Evolutionary conservation across 805 yeast species (phyloP).

Genomic region (Jamesozyma hellenica): DNA sequence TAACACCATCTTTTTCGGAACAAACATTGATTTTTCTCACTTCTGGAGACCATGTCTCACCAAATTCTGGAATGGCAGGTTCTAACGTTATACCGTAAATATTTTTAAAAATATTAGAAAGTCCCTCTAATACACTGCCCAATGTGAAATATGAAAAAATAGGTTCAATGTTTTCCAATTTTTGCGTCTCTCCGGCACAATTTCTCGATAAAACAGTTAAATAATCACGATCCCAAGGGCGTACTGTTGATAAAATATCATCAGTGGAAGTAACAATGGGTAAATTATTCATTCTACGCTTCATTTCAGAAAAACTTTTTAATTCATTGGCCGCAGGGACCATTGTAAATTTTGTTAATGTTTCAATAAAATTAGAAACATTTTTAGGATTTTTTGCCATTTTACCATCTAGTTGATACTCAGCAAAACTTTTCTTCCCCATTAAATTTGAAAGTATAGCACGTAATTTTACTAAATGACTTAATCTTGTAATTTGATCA

Average conservation of each 20-base stretch:
- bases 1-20: slow-evolving; percentile 48
- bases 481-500: slow-evolving; percentile 51
- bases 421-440: slow-evolving; percentile 60
- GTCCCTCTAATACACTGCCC: slow-evolving; percentile 78
- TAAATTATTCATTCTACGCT: slow-evolving; percentile 18
- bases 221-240: slow-evolving; percentile 92
- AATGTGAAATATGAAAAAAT: slow-evolving; percentile 59
- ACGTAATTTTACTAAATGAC: slow-evolving; percentile 51
- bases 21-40: slow-evolving; percentile 75
- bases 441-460: slow-evolving; percentile 62
- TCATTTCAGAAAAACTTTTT: slow-evolving; percentile 34
- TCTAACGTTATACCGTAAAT: slow-evolving; percentile 71
- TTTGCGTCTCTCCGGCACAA: neutral
- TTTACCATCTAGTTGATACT: slow-evolving; percentile 77
- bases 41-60: slow-evolving; percentile 84
- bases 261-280: slow-evolving; percentile 16
- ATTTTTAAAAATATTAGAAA: slow-evolving; percentile 55
- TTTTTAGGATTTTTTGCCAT: slow-evolving; percentile 78
- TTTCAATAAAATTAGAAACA: slow-evolving; percentile 58
- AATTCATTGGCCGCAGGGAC: slow-evolving; percentile 55
- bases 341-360: slow-evolving; percentile 42
- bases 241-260: slow-evolving; percentile 38
- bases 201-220: slow-evolving; percentile 14
- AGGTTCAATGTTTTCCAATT: neutral
- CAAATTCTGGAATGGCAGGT: slow-evolving; percentile 51